Base-by-base conservation (phyloP, 2,329 filamentous ascomycete species). In the Verticillium nubilum region DNA sequence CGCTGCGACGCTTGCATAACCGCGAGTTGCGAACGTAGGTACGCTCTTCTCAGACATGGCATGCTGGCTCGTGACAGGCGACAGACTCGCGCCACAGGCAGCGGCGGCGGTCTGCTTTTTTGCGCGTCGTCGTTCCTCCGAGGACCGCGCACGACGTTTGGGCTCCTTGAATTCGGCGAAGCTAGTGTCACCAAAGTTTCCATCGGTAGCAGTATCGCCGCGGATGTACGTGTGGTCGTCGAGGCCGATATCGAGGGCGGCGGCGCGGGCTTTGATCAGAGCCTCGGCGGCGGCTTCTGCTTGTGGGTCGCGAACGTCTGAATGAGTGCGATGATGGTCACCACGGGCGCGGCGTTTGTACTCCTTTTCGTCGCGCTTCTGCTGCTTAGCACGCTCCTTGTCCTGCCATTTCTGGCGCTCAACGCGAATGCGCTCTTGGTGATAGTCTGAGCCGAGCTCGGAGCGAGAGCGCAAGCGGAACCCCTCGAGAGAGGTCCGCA, bases 381-480 rank as follows among this genome's bases (percentile, higher is more conserved):
- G 85, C 35, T 86, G 81, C 72, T 88, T 87, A 58, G 75, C 75
- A 17, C 77, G 77, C 69, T 88, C 84, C 68, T 82, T 84, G 67
- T 85, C 81, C 67, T 86, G 80, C 62, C 87, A 88, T 67, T 83
- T 85, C 65, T 83, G 82, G 58, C 86, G 84, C 4, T 84, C 85
- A 66, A 82, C 80, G 52, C 82, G 80, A 33, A 88, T 81, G 50
- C 84, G 81, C 62, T 86, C 83, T 56, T 80, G 75, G 28, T 82
- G 81, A 27, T 61, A 64, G 1, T 77, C 76, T 5, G 81, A 79
- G 67, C 86, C 83, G 17, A 86, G 73, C 63, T 87, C 85, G 47
- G 84, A 86, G 62, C 83, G 81, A 55, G 82, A 82, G 63, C 86
- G 83, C 5, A 87, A 72, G 56, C 85, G 84, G 64, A 87, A 86